Percentiles rank a stretch among this genome's conserved stretches.
These are phyloP conservation scores for Umbelopsis isabellina DNA, from an alignment of 192 early-diverging fungal species.

Conservation along the genomic window DNA sequence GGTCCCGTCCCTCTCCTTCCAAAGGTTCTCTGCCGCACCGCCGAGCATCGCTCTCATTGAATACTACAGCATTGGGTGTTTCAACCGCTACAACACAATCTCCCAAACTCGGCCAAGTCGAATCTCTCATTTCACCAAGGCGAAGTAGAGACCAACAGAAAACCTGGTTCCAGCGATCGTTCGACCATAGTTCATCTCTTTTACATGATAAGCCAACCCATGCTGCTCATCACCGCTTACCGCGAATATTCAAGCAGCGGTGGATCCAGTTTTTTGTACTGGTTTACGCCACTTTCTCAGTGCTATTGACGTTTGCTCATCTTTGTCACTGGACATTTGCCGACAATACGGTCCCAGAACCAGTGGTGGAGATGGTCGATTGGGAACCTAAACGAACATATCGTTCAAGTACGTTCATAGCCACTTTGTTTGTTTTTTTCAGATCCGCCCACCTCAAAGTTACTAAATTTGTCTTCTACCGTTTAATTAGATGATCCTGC, in stretches of 20 bases:
- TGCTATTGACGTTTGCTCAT: constrained; percentile 31
- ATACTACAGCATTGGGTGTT: neutral
- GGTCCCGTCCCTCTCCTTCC: neutral
- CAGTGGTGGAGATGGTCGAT: neutral
- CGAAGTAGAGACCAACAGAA: neutral
- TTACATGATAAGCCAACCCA: constrained; percentile 27
- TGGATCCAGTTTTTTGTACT: constrained; percentile 25
- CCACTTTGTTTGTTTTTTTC: too few species aligned
- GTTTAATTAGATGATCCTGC: constrained; percentile 25
- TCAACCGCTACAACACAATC: constrained; percentile 8
- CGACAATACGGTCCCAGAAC: neutral
- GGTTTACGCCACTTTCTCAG: constrained; percentile 37
- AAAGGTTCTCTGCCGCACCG: constrained; percentile 3
- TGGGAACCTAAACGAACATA: constrained; percentile 40
- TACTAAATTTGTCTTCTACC: neutral
- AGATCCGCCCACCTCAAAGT: too few species aligned
- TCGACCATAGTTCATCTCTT: constrained; percentile 18
- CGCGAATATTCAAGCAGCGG: constrained; percentile 7
- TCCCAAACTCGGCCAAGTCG: neutral
- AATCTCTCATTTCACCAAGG: constrained; percentile 1
- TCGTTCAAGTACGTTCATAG: constrained; percentile 22
- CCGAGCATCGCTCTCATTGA: neutral
- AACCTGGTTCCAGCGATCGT: neutral
- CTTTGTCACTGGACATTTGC: constrained; percentile 29
- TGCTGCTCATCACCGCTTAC: constrained; percentile 24